phyloP scores from a whole-genome alignment of 2,329 filamentous ascomycete genomes.

The Fusarium irregulare region DNA sequence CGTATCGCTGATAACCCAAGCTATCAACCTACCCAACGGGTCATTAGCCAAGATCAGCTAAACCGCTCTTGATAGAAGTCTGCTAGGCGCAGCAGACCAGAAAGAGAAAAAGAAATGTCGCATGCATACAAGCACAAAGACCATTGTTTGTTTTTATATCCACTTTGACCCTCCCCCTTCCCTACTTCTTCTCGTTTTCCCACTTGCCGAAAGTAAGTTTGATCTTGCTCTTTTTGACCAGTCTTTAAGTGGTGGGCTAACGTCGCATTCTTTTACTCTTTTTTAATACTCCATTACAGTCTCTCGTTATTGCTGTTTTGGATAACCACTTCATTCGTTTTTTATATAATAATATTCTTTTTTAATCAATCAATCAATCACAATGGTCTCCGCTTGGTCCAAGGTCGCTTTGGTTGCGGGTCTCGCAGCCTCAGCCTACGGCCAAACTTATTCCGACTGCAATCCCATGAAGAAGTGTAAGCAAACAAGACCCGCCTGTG shows the following conservation, averaged over 20 bases:
- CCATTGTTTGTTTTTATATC: constrained; percentile 20
- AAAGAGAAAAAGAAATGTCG: constrained; percentile 1
- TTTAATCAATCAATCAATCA: neutral
- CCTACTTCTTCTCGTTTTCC: neutral
- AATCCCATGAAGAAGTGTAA: constrained; percentile 39
- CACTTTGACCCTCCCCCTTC: neutral
- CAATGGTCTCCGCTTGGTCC: constrained; percentile 19
- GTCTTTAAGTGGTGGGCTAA: constrained; percentile 1
- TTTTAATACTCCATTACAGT: constrained; percentile 9
- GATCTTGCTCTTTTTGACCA: constrained; percentile 5
- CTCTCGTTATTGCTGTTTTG: neutral
- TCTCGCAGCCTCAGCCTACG: constrained; percentile 22
- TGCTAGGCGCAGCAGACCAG: constrained; percentile 8
- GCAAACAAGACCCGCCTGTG: neutral
- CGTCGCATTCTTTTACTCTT: constrained; percentile 14
- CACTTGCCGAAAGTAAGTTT: constrained; percentile 25
- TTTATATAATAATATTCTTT: constrained; percentile 1
- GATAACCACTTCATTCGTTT: constrained; percentile 3
- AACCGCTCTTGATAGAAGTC: constrained; percentile 4
- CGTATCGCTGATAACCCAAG: constrained; percentile 19
- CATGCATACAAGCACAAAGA: neutral
- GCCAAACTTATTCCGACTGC: constrained; percentile 36
- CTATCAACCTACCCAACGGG: neutral
- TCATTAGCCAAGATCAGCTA: constrained; percentile 2
- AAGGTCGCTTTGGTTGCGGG: constrained; percentile 20